These are phyloP conservation scores for Drosera spatulata DNA, from an alignment of 179 eudicot species.

Conservation along the genomic window DNA sequence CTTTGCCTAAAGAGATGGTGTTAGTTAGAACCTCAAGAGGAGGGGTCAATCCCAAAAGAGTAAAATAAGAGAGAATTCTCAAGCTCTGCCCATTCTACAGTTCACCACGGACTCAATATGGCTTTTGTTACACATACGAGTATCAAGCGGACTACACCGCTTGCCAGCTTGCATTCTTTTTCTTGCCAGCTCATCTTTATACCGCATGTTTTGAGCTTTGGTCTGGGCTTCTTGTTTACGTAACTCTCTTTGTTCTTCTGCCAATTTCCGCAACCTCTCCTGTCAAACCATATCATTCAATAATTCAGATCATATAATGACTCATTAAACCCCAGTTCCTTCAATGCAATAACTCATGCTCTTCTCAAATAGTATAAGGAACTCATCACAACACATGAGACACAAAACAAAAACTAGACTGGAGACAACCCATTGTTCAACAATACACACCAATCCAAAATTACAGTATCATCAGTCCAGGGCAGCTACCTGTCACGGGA, in stretches of 20 bases:
- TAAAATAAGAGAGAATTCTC: too few relatives aligned
- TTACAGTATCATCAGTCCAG: too few relatives aligned
- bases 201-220: slow-evolving; percentile 81
- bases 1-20: neutral
- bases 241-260: slow-evolving; percentile 81
- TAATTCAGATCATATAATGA: neutral
- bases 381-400: neutral
- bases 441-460: too few relatives aligned
- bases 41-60: too few relatives aligned
- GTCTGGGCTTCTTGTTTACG: slow-evolving; percentile 75
- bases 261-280: slow-evolving; percentile 70
- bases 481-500: too few relatives aligned
- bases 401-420: neutral
- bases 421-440: too few relatives aligned
- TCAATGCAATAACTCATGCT: neutral
- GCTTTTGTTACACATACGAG: neutral
- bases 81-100: too few relatives aligned
- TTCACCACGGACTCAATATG: neutral
- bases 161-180: slow-evolving; percentile 93
- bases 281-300: slow-evolving; percentile 20
- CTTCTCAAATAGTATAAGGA: neutral
- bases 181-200: slow-evolving; percentile 90
- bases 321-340: neutral
- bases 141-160: neutral
- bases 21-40: neutral